Base-by-base conservation (phyloP, 2,329 filamentous ascomycete species). In the Celoporthe dispersa region DNA sequence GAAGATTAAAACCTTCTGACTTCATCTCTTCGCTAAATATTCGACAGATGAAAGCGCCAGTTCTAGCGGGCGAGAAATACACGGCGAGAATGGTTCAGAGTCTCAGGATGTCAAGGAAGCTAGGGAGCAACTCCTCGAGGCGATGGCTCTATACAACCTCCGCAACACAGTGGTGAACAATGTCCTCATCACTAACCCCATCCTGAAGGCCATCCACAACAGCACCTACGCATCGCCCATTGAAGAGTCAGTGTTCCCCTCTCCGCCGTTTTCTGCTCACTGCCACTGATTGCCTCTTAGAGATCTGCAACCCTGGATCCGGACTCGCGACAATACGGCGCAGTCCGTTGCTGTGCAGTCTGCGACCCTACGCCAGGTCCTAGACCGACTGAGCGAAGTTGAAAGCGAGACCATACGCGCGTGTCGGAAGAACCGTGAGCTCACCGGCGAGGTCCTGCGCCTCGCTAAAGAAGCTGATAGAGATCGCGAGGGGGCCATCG, bases 131-230 rank as follows among this genome's bases (percentile, higher is more conserved):
- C 86, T 93, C 31, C 84, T 95, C 39, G 87, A 93, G 74, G 88
- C 92, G 35, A 89, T 90, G 76, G 90, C 92, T 68, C 85, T 85
- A 70, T 92, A 93, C 79, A 85, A 88, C 55, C 84, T 95, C 68
- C 89, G 89, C 73, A 91, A 91, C 77, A 89, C 89, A 71, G 89
- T 92, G 31, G 84, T 90, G 31, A 88, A 92, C 72, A 89, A 86
- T 62, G 88, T 93, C 67, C 80, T 96, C 73, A 88, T 89, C 74
- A 90, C 90, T 69, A 91, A 93, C 75, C 93, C 94, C 9, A 89
- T 92, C 55, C 82, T 97, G 69, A 93, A 92, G 76, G 91, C 93
- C 8, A 89, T 95, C 53, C 92, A 97, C 78, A 83, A 87, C 71
- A 89, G 89, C 59, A 87, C 86, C 16, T 85, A 88, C 71, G 86